A percentile compares a stretch with the other conserved stretches of the same genome.
Conservation (phyloP, 2,329 filamentous ascomycete genomes). For the Microdochium trichocladiopsis region DNA sequence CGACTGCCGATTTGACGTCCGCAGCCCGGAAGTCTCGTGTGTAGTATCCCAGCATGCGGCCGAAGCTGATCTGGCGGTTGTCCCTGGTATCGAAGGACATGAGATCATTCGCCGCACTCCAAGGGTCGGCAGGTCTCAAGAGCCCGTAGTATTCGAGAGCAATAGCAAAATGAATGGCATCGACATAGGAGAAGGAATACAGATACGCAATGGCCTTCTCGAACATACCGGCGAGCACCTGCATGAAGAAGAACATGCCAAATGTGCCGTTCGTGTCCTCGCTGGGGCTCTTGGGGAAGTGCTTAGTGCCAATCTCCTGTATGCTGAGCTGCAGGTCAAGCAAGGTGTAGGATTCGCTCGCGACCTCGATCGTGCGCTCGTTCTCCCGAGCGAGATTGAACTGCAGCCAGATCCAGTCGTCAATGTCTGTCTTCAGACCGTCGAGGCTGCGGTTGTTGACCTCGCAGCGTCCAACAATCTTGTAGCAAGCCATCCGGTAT, state of each 20-base stretch:
- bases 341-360: constrained; percentile 58
- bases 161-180: constrained; percentile 91
- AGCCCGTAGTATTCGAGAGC: constrained; percentile 85
- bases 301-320: constrained; percentile 79
- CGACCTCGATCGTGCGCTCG: constrained; percentile 56
- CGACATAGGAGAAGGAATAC: constrained; percentile 85
- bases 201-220: constrained; percentile 89
- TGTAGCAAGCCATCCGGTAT: constrained; percentile 96
- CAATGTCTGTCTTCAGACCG: constrained; percentile 55
- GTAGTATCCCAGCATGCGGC: constrained; percentile 88
- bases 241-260: constrained; percentile 89
- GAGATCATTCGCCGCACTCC: constrained; percentile 64
- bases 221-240: constrained; percentile 85
- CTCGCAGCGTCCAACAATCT: constrained; percentile 81
- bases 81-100: constrained; percentile 60
- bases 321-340: constrained; percentile 71
- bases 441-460: constrained; percentile 58
- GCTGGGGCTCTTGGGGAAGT: constrained; percentile 76
- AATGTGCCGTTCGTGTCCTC: constrained; percentile 71
- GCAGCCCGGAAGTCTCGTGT: constrained; percentile 92
- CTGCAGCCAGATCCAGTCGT: constrained; percentile 68
- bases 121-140: constrained; percentile 77
- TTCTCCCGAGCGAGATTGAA: constrained; percentile 63
- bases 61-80: constrained; percentile 85
- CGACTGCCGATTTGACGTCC: constrained; percentile 80